A percentile compares a stretch with the other conserved stretches of the same genome.
phyloP scores from a whole-genome alignment of 2,329 filamentous ascomycete genomes.

The Colletotrichum shisoi region DNA sequence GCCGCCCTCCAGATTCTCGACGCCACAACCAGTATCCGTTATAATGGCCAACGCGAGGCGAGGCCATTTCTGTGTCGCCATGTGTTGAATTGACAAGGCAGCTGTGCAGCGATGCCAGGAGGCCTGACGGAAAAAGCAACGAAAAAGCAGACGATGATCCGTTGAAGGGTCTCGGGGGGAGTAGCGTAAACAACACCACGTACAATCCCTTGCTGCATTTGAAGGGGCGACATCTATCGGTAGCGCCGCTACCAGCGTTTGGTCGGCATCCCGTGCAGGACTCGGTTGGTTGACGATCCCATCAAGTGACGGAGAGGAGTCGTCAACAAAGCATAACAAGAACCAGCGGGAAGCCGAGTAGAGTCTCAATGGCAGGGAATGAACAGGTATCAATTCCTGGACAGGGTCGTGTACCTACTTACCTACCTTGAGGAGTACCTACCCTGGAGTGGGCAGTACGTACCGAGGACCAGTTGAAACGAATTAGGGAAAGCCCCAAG shows the following conservation, averaged over 20 bases:
- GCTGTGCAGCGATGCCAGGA: slow-evolving; percentile 2
- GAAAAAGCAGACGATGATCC: slow-evolving; percentile 11
- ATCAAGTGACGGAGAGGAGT: slow-evolving; percentile 2
- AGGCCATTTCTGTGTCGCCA: not conserved
- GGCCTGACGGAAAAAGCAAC: slow-evolving; percentile 12
- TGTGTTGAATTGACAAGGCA: slow-evolving; percentile 5
- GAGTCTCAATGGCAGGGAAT: not conserved
- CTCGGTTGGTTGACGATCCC: slow-evolving; percentile 9
- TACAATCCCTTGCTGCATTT: not conserved
- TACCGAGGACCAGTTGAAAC: slow-evolving; percentile 26
- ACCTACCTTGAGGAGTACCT: slow-evolving; percentile 14
- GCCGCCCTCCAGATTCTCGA: slow-evolving; percentile 16
- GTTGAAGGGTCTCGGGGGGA: slow-evolving; percentile 7
- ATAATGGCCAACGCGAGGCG: not conserved
- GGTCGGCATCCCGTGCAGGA: slow-evolving; percentile 1
- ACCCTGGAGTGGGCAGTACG: slow-evolving; percentile 7
- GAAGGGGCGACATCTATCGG: slow-evolving; percentile 2
- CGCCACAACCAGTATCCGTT: not conserved
- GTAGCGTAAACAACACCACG: too few species aligned
- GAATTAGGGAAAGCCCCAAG: slow-evolving; percentile 12
- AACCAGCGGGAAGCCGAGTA: not conserved
- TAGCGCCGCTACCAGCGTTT: slow-evolving; percentile 1
- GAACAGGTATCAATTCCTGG: not conserved
- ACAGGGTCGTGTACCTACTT: not conserved
- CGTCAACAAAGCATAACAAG: not conserved